Base-by-base conservation (phyloP, 2,329 filamentous ascomycete genomes). In the Monosporascus sp. region DNA sequence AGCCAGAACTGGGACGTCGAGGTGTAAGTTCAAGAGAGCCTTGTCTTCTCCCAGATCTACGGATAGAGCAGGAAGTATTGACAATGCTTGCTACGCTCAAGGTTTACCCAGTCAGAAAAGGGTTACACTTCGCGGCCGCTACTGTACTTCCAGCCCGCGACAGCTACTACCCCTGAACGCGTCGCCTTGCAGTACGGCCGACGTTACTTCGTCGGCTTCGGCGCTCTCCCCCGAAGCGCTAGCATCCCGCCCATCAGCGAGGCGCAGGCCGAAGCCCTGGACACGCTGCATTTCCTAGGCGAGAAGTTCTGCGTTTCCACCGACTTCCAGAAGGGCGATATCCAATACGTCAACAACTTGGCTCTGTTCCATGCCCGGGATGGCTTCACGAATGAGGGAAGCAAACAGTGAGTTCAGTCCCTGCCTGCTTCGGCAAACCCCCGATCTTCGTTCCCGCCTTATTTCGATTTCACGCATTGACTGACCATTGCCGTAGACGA, bases 131-230 rank as follows among this genome's bases (percentile, higher is more conserved):
- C 70, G 14, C 72, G 80, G 0, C 81, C 83, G 2, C 68, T 85
- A 5, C 64, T 86, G 5, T 79, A 82, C 64, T 75, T 82, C 60
- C 78, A 82, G 47, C 74, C 78, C 0, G 72, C 74, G 9, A 77
- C 72, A 0, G 66, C 58, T 0, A 65, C 63, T 1, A 62, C 65
- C 0, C 78, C 81, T 0, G 77, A 85, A 60, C 74, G 81, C 1
- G 65, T 86, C 1, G 67, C 82, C 6, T 74, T 86, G 31, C 82
- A 86, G 56, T 86, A 85, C 57, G 80, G 78, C 0, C 76, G 83
- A 3, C 74, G 83, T 1, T 71, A 69, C 25, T 85, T 85, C 57
- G 82, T 81, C 50, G 72, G 84, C 2, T 85, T 80, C 60, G 74
- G 76, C 56, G 74, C 74, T 0, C 70, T 82, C 1, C 81, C 81